Evolutionary conservation across 2,329 filamentous ascomycete genomes (phyloP), one percentile per base, ranked within the genome.

Genomic region (Penicillium sp.): DNA sequence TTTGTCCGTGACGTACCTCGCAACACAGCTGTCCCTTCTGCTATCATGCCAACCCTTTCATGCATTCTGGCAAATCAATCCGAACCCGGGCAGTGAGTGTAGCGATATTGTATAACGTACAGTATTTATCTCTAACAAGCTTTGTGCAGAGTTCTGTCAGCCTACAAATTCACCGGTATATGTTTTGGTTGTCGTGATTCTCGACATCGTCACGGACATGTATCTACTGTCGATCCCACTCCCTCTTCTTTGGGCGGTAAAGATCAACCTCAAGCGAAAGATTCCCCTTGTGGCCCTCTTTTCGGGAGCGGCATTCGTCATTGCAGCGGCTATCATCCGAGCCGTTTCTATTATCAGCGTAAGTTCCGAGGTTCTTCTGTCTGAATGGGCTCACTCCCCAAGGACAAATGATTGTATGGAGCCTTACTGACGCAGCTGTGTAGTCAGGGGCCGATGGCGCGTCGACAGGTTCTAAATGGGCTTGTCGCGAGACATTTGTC

Each of bases 41-140:
- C 67, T 82, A 1, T 77, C 78, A n/a, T 87, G 85, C 62, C 76
- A 76, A 10, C 83, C 83, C 0, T 78, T 86, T 50, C 63, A 73
- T 35, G 75, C 75, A n/a, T 81, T 82, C 64, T 87, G 84, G 83
- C 83, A 86, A 65, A 84, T 87, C 44, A 73, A 77, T 49, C 84
- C 84, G 0, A 74, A 86, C 33, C 84, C 84, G 0, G 83, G 83
- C 21, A 78, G 81, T 83, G 63, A 70, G 81, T 75, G 13, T 4
- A 9, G 10, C 11, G 13, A 3, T 4, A 8, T 33, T 23, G 21
- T 11, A 11, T n/a, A 9, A 21, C n/a, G 16, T 19, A 3, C n/a
- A 13, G 8, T 23, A 3, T 21, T 6, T 2, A 2, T 5, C 14
- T 31, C n/a, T 50, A n/a, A 46, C 29, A 55, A 19, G 49, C 16